phyloP scores from a whole-genome alignment of 768 basidiomycete genomes.

The Lanmaoa pseudosensibilis region DNA sequence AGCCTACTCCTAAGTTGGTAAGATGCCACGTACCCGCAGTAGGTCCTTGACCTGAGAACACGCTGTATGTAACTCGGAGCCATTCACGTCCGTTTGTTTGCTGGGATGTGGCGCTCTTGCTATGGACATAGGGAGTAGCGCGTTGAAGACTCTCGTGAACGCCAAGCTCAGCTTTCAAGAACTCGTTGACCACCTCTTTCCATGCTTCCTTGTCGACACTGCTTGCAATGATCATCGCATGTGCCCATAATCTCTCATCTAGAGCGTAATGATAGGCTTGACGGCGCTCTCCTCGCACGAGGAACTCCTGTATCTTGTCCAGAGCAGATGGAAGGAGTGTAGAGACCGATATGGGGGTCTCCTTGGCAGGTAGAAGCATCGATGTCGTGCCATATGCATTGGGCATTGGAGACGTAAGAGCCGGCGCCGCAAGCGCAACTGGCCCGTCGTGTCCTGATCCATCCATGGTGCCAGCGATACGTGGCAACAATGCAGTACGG shows the following conservation, averaged over 20 bases:
- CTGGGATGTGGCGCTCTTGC: slow-evolving; percentile 22
- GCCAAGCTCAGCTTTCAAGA: slow-evolving; percentile 74
- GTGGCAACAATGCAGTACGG: slow-evolving; percentile 68
- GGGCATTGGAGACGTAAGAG: slow-evolving; percentile 31
- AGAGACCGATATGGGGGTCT: slow-evolving; percentile 56
- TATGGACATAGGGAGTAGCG: slow-evolving; percentile 14
- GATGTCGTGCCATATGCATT: slow-evolving; percentile 19
- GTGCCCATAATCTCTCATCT: slow-evolving; percentile 89
- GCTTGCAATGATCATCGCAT: slow-evolving; percentile 93
- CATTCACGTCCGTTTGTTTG: slow-evolving; percentile 61
- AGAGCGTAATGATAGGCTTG: slow-evolving; percentile 87
- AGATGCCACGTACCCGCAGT: slow-evolving; percentile 52
- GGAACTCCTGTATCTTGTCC: slow-evolving; percentile 74
- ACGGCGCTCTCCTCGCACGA: slow-evolving; percentile 81
- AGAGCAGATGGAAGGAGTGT: slow-evolving; percentile 62
- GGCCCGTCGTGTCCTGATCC: slow-evolving; percentile 25
- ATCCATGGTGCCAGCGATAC: slow-evolving; percentile 36
- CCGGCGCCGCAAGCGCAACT: slow-evolving; percentile 24
- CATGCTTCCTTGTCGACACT: slow-evolving; percentile 91
- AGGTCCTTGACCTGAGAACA: slow-evolving; percentile 82
- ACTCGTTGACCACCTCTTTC: slow-evolving; percentile 88
- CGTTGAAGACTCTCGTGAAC: slow-evolving; percentile 31
- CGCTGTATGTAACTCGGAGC: slow-evolving; percentile 76
- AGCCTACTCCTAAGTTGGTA: background rate
- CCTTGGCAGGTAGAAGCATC: slow-evolving; percentile 36